Evolutionary conservation across 805 yeast genomes (phyloP).

Genomic region (Zygosaccharomyces gambellarensis): DNA sequence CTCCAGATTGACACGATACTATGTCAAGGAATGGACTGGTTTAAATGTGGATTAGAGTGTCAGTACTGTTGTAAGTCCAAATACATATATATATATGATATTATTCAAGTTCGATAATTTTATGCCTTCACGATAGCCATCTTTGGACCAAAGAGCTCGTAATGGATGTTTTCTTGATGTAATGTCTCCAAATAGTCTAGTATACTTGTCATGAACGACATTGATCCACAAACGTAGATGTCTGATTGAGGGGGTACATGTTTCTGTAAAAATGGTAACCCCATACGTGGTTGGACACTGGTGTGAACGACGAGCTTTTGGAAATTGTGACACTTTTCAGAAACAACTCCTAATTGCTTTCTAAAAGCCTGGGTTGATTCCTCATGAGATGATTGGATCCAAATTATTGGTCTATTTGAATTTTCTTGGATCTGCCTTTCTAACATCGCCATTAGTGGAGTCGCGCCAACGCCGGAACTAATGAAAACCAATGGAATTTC

Average conservation of each 20-base stretch:
- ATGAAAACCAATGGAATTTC: slow-evolving; percentile 40
- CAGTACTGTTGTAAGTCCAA: neutral
- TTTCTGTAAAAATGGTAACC: slow-evolving; percentile 20
- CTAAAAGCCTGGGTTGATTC: slow-evolving; percentile 26
- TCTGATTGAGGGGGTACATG: slow-evolving; percentile 28
- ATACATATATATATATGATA: neutral
- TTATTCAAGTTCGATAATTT: neutral
- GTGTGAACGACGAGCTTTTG: slow-evolving; percentile 23
- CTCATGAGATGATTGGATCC: slow-evolving; percentile 32
- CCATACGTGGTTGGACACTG: slow-evolving; percentile 23
- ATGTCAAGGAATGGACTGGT: slow-evolving; percentile 24
- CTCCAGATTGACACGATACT: slow-evolving; percentile 7
- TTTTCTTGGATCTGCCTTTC: slow-evolving; percentile 34
- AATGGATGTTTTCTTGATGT: slow-evolving; percentile 27
- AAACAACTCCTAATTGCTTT: slow-evolving; percentile 21
- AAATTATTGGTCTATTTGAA: slow-evolving; percentile 29
- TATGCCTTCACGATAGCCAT: slow-evolving; percentile 28
- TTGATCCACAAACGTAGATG: slow-evolving; percentile 33
- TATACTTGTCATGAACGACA: slow-evolving; percentile 29
- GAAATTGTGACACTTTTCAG: slow-evolving; percentile 13
- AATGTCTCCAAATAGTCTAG: slow-evolving; percentile 18
- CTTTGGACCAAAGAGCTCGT: slow-evolving; percentile 36
- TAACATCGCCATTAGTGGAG: slow-evolving; percentile 55
- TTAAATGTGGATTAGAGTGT: slow-evolving; percentile 15
- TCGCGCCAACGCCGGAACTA: slow-evolving; percentile 65